phyloP scores from a whole-genome alignment of 225 moss, liverwort and hornwort genomes.

The Sphagnum contortum region DNA sequence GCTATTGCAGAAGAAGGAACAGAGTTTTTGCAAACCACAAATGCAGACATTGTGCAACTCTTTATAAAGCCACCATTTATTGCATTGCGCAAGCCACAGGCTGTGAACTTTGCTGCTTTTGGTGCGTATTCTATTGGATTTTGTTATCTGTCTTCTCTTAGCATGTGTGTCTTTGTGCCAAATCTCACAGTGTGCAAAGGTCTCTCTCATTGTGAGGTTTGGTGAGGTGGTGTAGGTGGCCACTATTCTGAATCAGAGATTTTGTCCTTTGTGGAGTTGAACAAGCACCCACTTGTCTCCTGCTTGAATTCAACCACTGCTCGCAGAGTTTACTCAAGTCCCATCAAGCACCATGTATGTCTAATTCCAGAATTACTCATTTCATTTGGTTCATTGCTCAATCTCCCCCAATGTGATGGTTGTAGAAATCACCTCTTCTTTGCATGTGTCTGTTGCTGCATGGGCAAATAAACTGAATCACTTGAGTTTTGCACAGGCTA shows the following conservation, averaged over 20 bases:
- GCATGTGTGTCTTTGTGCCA: no score
- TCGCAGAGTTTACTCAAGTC: conserved; percentile 58
- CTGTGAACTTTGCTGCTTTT: conserved; percentile 51
- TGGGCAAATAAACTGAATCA: no score
- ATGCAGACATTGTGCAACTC: conserved; percentile 38
- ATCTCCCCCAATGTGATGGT: no score
- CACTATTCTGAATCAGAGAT: conserved; percentile 32
- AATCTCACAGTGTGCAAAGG: not conserved
- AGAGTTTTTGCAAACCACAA: conserved; percentile 71
- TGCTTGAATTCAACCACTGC: conserved; percentile 51
- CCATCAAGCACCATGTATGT: conserved; percentile 69
- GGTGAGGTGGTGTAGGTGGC: conserved; percentile 31
- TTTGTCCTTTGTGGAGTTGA: conserved; percentile 46
- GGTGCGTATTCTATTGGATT: conserved; percentile 12
- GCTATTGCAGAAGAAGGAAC: conserved; percentile 29
- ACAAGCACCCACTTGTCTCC: conserved; percentile 69
- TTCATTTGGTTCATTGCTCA: no score
- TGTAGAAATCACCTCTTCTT: no score
- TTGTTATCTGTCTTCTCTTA: no score
- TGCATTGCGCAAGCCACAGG: conserved; percentile 55
- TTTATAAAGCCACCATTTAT: conserved; percentile 42
- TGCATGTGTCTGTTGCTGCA: no score
- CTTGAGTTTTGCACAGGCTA: no score
- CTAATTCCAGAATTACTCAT: not conserved
- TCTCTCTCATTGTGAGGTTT: not conserved